Evolutionary conservation across 176 grass and related monocot species (phyloP).

Genomic region (Eremochloa ophiuroides): DNA sequence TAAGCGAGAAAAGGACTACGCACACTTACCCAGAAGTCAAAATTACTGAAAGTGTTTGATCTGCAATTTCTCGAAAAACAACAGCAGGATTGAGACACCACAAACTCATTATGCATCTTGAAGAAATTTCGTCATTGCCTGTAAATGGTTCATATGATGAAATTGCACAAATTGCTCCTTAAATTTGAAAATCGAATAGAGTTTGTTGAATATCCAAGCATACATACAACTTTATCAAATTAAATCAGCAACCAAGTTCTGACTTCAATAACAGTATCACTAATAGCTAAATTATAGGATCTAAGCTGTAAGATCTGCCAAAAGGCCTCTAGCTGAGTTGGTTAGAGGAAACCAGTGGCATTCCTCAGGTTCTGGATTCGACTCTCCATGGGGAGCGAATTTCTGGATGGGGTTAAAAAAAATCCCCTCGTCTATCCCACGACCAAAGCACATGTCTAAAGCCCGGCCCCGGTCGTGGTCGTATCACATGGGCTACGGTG

Average conservation of each 20-base stretch:
- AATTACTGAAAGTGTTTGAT: conserved; percentile 77
- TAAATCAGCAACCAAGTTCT: conserved; percentile 18
- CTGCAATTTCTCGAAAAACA: conserved; percentile 82
- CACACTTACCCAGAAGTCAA: conserved; percentile 82
- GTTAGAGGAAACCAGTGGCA: no score
- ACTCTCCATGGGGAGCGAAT: no score
- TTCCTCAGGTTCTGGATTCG: no score
- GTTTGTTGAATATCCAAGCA: neutral
- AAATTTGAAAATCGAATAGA: conserved; percentile 15
- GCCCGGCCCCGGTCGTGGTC: no score
- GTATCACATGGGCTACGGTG: no score
- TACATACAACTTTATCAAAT: neutral
- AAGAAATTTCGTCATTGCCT: conserved; percentile 44
- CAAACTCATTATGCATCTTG: conserved; percentile 72
- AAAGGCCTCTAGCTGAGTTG: no score
- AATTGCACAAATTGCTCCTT: neutral
- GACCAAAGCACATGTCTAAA: no score
- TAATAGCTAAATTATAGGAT: neutral
- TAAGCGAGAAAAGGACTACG: neutral
- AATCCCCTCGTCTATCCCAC: no score
- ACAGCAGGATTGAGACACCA: conserved; percentile 96
- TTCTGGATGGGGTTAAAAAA: no score
- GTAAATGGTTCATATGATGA: conserved; percentile 9
- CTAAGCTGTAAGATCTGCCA: neutral
- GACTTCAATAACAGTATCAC: conserved; percentile 10